Evolutionary conservation across 768 basidiomycete genomes (phyloP).

Genomic region (Suillus subaureus): DNA sequence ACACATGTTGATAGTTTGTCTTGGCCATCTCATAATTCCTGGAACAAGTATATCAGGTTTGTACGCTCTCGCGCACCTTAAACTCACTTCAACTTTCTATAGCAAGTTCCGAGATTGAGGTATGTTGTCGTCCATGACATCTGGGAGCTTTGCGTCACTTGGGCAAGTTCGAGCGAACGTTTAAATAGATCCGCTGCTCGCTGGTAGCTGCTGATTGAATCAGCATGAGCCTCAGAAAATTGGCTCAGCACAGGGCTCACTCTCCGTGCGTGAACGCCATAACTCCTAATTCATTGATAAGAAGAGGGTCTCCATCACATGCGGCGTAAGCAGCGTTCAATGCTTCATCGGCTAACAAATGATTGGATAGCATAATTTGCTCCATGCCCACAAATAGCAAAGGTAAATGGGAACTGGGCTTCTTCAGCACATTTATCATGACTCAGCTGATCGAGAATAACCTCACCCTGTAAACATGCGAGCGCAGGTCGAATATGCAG

Average conservation of each 20-base stretch:
- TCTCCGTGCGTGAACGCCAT: conserved; percentile 87
- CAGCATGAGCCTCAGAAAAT: conserved; percentile 4
- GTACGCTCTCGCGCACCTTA: background rate
- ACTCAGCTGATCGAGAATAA: background rate
- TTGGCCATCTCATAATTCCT: conserved; percentile 68
- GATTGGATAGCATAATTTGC: conserved; percentile 87
- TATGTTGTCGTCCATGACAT: conserved; percentile 88
- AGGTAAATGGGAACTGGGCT: conserved; percentile 85
- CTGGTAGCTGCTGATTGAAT: conserved; percentile 55
- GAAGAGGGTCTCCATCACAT: conserved; percentile 86
- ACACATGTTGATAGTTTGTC: conserved; percentile 71
- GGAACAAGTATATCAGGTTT: conserved; percentile 7
- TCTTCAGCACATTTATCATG: conserved; percentile 12
- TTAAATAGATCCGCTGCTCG: conserved; percentile 72
- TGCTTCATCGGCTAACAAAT: conserved; percentile 82
- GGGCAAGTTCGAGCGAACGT: conserved; percentile 76
- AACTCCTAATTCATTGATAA: conserved; percentile 92
- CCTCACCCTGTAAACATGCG: conserved; percentile 91
- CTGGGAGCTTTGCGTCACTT: conserved; percentile 83
- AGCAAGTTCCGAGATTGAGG: conserved; percentile 90
- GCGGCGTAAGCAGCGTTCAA: conserved; percentile 78
- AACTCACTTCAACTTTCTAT: conserved; percentile 75
- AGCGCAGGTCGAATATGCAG: conserved; percentile 96
- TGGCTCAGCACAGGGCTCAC: conserved; percentile 45
- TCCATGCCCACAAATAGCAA: conserved; percentile 98